Base-by-base conservation (phyloP, 75 land plant genomes). In the Larix kaempferi region DNA sequence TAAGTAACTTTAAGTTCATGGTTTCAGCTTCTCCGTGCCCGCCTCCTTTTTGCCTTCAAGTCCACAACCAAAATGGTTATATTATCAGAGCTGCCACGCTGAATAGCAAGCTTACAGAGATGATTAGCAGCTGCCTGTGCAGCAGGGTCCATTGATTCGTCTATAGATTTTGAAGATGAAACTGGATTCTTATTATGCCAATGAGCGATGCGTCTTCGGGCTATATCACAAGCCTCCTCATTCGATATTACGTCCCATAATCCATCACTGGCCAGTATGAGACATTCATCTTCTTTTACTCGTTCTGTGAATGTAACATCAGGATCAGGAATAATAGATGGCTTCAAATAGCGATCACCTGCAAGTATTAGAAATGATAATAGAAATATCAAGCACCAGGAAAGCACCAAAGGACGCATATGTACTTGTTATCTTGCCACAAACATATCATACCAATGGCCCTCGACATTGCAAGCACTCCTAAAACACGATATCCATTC, bases 381-480 rank as follows among this genome's bases (percentile, higher is more conserved):
- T 49, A 62, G 64, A 62, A 11, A 57, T 56, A 74, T 74, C 64
- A 74, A 16, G 76, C 29, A 76, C 77, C 67, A 76, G 49, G 15
- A 56, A 74, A 17, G 75, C 77, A 61, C 39, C 33, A 76, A 76
- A 76, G 69, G 13, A 58, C 35, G 26, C 41, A 16, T 25, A 76
- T 62, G 41, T 21, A 26, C 77, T 27, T 65, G 29, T 56, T 23
- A 44, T 21, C 55, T 69, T 71, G 55, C 52, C 54, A 23, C 21
- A 21, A 78, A 52, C 33, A 41, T 59, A 61, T 76, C 82, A 78
- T 87, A 93, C 96, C 96, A 58, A 93, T 89, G 7, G 96, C 93
- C 60, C 96, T 87, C 33, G 96, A 93, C 96, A 93, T 93, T 15
- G 94, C 91, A 71, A 93, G 92, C 62, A 93, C 89, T 12, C 94